These are phyloP conservation scores for Sporothrix variecibatus DNA, from an alignment of 2,329 filamentous ascomycete species.

Conservation along the genomic window DNA sequence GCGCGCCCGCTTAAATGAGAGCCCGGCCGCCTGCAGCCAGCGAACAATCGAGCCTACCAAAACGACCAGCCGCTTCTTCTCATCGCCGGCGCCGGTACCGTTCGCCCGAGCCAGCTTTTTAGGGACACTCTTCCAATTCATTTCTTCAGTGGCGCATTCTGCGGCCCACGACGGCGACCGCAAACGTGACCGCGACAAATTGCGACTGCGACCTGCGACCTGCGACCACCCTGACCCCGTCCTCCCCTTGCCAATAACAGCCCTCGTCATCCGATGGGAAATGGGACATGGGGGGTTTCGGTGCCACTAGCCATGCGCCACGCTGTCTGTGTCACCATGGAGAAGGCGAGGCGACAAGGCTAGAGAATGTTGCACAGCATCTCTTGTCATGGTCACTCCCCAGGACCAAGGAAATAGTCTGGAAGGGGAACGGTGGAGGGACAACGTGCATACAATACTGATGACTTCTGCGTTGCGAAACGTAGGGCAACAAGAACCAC, in stretches of 20 bases:
- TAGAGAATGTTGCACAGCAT: constrained; percentile 27
- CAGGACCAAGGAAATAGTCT: constrained; percentile 26
- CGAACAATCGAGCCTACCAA: neutral
- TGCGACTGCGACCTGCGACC: neutral
- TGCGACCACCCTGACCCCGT: neutral
- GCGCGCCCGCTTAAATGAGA: constrained; percentile 13
- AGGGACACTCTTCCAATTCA: neutral
- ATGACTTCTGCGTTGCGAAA: neutral
- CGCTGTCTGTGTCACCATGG: constrained; percentile 14
- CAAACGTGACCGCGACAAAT: neutral
- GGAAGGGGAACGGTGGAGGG: neutral
- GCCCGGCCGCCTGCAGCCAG: neutral
- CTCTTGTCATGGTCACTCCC: constrained; percentile 15
- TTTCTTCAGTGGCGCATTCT: neutral
- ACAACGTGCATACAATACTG: neutral
- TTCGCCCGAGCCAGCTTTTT: neutral
- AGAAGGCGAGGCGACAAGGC: constrained; percentile 22
- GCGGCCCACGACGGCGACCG: neutral
- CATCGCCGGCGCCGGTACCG: neutral
- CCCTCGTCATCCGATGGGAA: constrained; percentile 1
- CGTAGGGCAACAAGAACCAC: neutral
- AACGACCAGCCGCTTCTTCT: neutral
- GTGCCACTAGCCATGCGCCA: constrained; percentile 24
- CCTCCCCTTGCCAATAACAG: neutral
- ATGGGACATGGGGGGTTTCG: neutral